Evolutionary conservation across 106 monocot genomes (phyloP), one percentile per base, ranked within the genome.

Genomic region (Dendrobium catenatum): DNA sequence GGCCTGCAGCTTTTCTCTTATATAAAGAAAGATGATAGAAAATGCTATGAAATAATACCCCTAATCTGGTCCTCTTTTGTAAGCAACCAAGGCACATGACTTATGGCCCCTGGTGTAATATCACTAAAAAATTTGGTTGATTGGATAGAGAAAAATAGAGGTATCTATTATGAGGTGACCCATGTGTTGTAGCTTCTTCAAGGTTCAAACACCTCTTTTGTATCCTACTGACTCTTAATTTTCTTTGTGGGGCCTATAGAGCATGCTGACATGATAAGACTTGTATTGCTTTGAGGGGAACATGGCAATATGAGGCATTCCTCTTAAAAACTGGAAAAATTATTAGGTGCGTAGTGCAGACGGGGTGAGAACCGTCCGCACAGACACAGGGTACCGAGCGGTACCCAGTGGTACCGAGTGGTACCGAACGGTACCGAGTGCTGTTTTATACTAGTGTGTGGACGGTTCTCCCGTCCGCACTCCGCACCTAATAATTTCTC

Each of bases 11-110:
- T 26, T 49, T 49, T 76, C 26, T 51, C 74, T 49, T 76, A 42
- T 76, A 76, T 49, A 49, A 48, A 49, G 51, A 8, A 46, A 20
- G 26, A 46, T 46, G 49, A 10, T 49, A 49, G 15, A 19, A 47
- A 3, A 13, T 9, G 76, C 22, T 27, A 76, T 76, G 76, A 76
- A 46, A 76, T 24, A 49, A 76, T 76, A 51, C 76, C 76, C 49
- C 49, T 74, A 22, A 24, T 26, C 22, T 51, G 47, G 16, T 4
- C 29, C 37, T 22, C 24, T 37, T 37, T 33, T 70, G 37, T 37
- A 13, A 61, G 61, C 61, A 61, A 22, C 70, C 19, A 20, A 20
- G 74, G 74, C 43, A 42, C 74, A 74, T 44, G 74, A 74, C 6
- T 20, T 22, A 20, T 42, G n/a, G n/a, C 67, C 24, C 27, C 26